phyloP scores from a whole-genome alignment of 2,329 filamentous ascomycete species.

The Alternaria tenuissima region DNA sequence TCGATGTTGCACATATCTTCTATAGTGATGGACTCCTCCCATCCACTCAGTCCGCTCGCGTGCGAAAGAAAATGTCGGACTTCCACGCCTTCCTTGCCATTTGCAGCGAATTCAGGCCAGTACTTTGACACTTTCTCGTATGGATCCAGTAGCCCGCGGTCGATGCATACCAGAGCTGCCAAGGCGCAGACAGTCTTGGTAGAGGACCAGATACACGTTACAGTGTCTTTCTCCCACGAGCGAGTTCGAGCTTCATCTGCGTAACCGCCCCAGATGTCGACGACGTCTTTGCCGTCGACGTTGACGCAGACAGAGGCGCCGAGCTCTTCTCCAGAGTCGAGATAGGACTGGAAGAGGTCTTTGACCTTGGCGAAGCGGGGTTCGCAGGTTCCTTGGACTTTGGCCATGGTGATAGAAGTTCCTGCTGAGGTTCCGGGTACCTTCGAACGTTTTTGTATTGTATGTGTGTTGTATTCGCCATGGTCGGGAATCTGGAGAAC shows the following conservation, averaged over 20 bases:
- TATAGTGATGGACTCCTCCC: constrained; percentile 10
- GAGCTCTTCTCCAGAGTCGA: constrained; percentile 22
- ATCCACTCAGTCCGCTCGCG: constrained; percentile 25
- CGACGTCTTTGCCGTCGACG: constrained; percentile 24
- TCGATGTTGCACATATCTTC: constrained; percentile 17
- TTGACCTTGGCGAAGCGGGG: constrained; percentile 22
- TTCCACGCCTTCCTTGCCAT: constrained; percentile 24
- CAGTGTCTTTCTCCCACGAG: constrained; percentile 26
- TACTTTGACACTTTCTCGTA: constrained; percentile 27
- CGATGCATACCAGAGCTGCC: constrained; percentile 22
- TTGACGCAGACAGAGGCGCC: constrained; percentile 30
- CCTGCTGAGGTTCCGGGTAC: background rate
- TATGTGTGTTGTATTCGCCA: background rate
- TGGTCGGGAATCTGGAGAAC: background rate
- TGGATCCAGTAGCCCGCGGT: constrained; percentile 23
- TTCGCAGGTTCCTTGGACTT: constrained; percentile 24
- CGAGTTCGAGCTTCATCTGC: constrained; percentile 16
- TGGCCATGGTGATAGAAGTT: background rate
- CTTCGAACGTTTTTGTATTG: background rate
- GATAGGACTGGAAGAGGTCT: constrained; percentile 18
- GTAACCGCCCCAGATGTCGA: constrained; percentile 32
- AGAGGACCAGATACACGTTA: constrained; percentile 28
- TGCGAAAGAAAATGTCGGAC: constrained; percentile 28
- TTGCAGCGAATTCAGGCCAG: constrained; percentile 32
- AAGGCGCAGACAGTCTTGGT: constrained; percentile 26